phyloP scores from a whole-genome alignment of 805 yeast species.

The Isabelozyma pseudorhagii region DNA sequence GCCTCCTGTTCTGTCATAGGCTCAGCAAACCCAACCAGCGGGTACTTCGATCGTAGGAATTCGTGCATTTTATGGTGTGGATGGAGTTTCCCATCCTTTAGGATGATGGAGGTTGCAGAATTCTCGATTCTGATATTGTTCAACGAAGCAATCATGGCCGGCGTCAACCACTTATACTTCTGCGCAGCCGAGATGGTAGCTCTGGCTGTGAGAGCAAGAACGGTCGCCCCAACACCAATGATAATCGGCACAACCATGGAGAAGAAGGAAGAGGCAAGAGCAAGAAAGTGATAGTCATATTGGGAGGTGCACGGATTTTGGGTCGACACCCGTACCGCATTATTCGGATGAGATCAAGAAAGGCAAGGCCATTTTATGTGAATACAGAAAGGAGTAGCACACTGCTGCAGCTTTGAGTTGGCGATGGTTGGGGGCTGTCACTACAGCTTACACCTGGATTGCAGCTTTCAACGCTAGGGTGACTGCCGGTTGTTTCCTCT shows the following conservation, averaged over 20 bases:
- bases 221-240: conserved; percentile 53
- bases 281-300: neutral
- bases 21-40: conserved; percentile 29
- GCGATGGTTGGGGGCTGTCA: too few species aligned
- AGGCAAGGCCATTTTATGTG: too few species aligned
- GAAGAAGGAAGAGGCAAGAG: neutral
- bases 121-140: conserved; percentile 23
- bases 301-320: neutral
- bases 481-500: too few species aligned
- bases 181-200: conserved; percentile 25
- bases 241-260: conserved; percentile 47
- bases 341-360: too few species aligned
- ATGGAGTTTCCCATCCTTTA: conserved; percentile 8
- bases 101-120: conserved; percentile 4
- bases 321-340: neutral
- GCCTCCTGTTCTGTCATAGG: conserved; percentile 46
- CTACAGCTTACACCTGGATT: too few species aligned
- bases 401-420: neutral
- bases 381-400: neutral
- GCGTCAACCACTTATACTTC: conserved; percentile 28
- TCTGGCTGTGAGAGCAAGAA: conserved; percentile 45
- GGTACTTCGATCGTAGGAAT: conserved; percentile 20
- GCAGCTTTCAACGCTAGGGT: too few species aligned
- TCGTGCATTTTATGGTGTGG: conserved; percentile 9
- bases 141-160: conserved; percentile 33